Conservation (phyloP, 2,329 filamentous ascomycete species). For the Dactylellina cionopaga region DNA sequence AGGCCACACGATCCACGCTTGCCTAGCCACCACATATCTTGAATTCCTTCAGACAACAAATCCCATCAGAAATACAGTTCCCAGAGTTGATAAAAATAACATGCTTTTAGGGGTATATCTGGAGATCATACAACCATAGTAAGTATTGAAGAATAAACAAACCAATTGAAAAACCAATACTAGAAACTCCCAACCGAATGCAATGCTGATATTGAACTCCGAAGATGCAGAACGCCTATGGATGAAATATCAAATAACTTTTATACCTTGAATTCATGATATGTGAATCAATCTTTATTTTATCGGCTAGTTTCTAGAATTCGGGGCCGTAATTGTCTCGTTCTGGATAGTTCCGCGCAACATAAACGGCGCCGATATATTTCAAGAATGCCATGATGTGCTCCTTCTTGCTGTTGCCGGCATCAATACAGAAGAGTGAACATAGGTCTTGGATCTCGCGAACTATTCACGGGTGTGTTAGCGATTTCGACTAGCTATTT, state of each 20-base stretch:
- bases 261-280: slow-evolving; percentile 2
- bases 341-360: slow-evolving; percentile 30
- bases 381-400: slow-evolving; percentile 40
- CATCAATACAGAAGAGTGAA: slow-evolving; percentile 44
- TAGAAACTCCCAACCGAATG: background rate
- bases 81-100: no score
- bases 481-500: background rate
- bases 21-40: no score
- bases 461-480: slow-evolving; percentile 9
- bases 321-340: slow-evolving; percentile 41
- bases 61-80: no score
- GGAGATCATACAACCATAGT: no score
- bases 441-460: slow-evolving; percentile 50
- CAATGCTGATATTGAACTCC: background rate
- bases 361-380: slow-evolving; percentile 37
- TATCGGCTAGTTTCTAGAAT: slow-evolving; percentile 4
- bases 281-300: background rate
- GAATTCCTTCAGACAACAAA: no score
- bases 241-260: slow-evolving; percentile 5
- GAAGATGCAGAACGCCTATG: background rate
- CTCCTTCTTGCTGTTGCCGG: slow-evolving; percentile 26
- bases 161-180: slow-evolving; percentile 7
- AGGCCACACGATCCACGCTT: no score
- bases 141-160: no score
- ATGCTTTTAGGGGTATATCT: no score